phyloP scores from a whole-genome alignment of 768 basidiomycete genomes.

The Asterophora parasitica region DNA sequence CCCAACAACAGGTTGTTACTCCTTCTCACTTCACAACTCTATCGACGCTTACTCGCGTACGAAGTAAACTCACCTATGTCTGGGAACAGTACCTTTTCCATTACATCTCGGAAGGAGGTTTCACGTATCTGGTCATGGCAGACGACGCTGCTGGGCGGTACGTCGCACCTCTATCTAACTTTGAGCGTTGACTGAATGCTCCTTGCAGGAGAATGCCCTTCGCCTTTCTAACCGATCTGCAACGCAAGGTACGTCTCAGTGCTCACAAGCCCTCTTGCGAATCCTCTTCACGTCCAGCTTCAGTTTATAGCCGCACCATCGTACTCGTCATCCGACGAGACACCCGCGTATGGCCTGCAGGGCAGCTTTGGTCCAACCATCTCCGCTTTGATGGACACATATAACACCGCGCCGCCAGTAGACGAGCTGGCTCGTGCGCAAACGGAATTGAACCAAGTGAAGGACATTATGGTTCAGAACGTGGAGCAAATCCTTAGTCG shows the following conservation, averaged over 20 bases:
- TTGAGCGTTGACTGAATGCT: slow-evolving; percentile 1
- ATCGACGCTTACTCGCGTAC: slow-evolving; percentile 13
- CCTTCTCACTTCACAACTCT: slow-evolving; percentile 16
- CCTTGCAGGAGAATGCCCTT: slow-evolving; percentile 80
- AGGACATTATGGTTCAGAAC: slow-evolving; percentile 98
- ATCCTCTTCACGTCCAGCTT: slow-evolving; percentile 3
- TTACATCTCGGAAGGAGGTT: slow-evolving; percentile 85
- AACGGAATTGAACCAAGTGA: slow-evolving; percentile 82
- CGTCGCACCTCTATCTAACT: slow-evolving; percentile 18
- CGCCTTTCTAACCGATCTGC: slow-evolving; percentile 84
- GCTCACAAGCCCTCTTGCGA: not conserved
- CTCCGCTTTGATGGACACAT: slow-evolving; percentile 75
- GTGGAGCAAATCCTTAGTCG: slow-evolving; percentile 93
- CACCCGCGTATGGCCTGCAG: slow-evolving; percentile 64
- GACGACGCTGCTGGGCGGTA: slow-evolving; percentile 90
- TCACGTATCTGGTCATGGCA: slow-evolving; percentile 89
- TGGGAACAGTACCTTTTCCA: slow-evolving; percentile 95
- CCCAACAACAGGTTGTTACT: slow-evolving; percentile 65
- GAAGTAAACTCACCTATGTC: slow-evolving; percentile 76
- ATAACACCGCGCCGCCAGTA: slow-evolving; percentile 80
- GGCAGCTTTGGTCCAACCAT: slow-evolving; percentile 67
- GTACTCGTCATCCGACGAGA: slow-evolving; percentile 51
- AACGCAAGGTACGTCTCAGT: slow-evolving; percentile 57
- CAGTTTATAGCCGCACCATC: slow-evolving; percentile 63
- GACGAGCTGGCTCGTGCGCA: slow-evolving; percentile 92